A percentile compares a stretch with the other conserved stretches of the same genome.
phyloP scores from a whole-genome alignment of 164 flowering plant species.

The Macadamia integrifolia region DNA sequence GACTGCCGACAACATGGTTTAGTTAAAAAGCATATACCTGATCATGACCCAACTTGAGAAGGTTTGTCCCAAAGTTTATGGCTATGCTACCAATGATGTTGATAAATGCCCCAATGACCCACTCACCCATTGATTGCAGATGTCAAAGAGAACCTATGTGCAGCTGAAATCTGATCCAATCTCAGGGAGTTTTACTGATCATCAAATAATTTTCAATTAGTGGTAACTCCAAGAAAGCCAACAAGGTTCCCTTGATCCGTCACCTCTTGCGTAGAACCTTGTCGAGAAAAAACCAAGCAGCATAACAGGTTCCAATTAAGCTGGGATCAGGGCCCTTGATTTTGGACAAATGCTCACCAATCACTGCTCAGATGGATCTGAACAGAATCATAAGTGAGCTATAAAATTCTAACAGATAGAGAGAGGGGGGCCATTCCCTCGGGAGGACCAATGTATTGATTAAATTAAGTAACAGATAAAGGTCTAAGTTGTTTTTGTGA shows the following conservation, averaged over 20 bases:
- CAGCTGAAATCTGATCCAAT: conserved; percentile 3
- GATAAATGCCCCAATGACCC: conserved; percentile 93
- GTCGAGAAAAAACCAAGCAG: conserved; percentile 2
- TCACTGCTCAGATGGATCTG: too few relatives aligned
- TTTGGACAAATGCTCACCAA: too few relatives aligned
- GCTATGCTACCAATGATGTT: conserved; percentile 90
- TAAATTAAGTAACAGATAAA: not conserved
- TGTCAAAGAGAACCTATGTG: conserved; percentile 12
- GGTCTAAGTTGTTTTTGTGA: too few relatives aligned
- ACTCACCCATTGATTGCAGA: conserved; percentile 69
- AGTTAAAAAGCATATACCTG: conserved; percentile 43
- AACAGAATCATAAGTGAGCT: too few relatives aligned
- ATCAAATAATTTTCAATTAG: conserved; percentile 2
- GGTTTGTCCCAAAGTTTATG: conserved; percentile 96
- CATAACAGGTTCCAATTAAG: not conserved
- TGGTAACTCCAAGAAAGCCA: conserved; percentile 1
- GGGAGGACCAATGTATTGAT: not conserved
- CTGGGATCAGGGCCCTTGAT: too few relatives aligned
- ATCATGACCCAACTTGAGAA: conserved; percentile 86
- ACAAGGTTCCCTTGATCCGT: conserved; percentile 3
- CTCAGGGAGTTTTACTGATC: conserved; percentile 4
- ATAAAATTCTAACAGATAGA: too few relatives aligned
- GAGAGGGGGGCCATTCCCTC: not conserved
- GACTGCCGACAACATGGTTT: not conserved
- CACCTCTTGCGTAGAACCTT: not conserved